Evolutionary conservation across 2,329 filamentous ascomycete species (phyloP), one percentile per base, ranked within the genome.

Genomic region (Xylaria sp.): DNA sequence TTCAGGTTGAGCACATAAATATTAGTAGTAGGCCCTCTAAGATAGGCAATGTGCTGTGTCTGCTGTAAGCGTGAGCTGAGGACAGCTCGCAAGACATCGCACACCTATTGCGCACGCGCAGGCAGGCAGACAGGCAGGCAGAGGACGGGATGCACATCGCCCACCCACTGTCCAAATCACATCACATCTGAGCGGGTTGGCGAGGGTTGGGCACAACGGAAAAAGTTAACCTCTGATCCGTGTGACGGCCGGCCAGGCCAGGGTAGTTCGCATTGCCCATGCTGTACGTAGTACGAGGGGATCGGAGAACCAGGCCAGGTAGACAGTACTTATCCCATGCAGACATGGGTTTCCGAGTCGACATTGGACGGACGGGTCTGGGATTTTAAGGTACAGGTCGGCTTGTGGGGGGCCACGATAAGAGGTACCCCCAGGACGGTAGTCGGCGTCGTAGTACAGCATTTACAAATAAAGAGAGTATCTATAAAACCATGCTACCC

Each of bases 351-450:
- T n/a, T n/a, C n/a, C n/a, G n/a, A n/a, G n/a, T n/a, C n/a, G n/a
- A n/a, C n/a, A n/a, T n/a, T n/a, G n/a, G n/a, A n/a, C n/a, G n/a
- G n/a, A n/a, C 25, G 10, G 23, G 38, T 19, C 38, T 46, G 25
- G 31, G 23, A 53, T 44, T 23, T 35, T 29, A 46, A 52, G 58
- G 27, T 19, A 54, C 51, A 48, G 10, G 53, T 49, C 29, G 52
- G 46, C 21, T 48, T 49, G 61, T 63, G 61, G 61, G 59, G 60
- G 61, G 40, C n/a, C 48, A 51, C 54, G 61, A 63, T 63, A 63
- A 63, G 61, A 52, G 57, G 43, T 49, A 48, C 46, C 17, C 35
- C 37, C 5, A 37, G 31, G 37, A 52, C 44, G 21, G 43, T 47
- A 40, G 9, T 35, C 11, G 19, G 11, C 37, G 31, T 41, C 13